Percentiles rank a stretch among this genome's conserved stretches.
These are phyloP conservation scores for Brasilioporus rufonigricans DNA, from an alignment of 768 basidiomycete species.

Conservation along the genomic window DNA sequence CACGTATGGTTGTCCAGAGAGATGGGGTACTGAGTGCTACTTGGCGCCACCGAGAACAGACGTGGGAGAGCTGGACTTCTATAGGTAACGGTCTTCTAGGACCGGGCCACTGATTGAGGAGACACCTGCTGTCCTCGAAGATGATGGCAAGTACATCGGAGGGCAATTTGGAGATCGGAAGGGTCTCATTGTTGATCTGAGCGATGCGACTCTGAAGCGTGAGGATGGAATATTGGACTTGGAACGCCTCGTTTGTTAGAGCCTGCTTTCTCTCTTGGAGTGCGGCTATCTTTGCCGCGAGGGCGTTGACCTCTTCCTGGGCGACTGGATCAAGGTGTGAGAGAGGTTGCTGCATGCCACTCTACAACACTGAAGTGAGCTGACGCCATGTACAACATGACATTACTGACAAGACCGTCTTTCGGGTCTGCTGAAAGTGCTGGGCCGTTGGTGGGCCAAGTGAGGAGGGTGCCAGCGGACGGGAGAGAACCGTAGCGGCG, in stretches of 20 bases:
- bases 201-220: constrained; percentile 32
- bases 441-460: not conserved
- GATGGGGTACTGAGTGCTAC: constrained; percentile 35
- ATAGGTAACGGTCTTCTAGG: constrained; percentile 29
- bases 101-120: constrained; percentile 27
- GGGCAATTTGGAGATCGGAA: constrained; percentile 29
- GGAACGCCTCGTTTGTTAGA: constrained; percentile 23
- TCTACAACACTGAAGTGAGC: constrained; percentile 22
- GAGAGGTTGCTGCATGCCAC: constrained; percentile 16
- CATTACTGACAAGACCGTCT: constrained; percentile 26
- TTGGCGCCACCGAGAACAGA: constrained; percentile 35
- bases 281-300: constrained; percentile 17
- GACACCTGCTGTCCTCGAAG: constrained; percentile 31
- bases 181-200: constrained; percentile 30
- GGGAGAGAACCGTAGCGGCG: not conserved
- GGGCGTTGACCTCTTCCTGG: constrained; percentile 26
- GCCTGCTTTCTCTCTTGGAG: constrained; percentile 24
- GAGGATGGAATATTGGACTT: constrained; percentile 28
- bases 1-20: constrained; percentile 35
- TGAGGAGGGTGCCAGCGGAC: not conserved
- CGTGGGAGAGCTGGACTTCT: constrained; percentile 36
- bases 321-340: constrained; percentile 19
- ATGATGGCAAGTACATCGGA: constrained; percentile 35
- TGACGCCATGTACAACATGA: constrained; percentile 10
- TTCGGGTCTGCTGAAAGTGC: constrained; percentile 15